Conservation (phyloP, 78 protist species). For the Dictyostelium citrinum region DNA sequence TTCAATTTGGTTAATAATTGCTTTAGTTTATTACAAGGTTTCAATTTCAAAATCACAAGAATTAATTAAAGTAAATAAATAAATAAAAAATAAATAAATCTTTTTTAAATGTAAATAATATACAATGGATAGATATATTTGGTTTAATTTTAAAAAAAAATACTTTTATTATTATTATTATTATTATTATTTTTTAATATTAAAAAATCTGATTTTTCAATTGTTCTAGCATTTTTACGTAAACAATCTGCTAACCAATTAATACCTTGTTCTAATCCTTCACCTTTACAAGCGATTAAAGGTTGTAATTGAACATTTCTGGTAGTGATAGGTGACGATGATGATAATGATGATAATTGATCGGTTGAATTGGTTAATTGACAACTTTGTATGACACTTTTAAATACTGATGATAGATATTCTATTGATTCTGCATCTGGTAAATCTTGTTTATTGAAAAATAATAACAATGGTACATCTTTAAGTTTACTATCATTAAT, state of each 20-base stretch:
- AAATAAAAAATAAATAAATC: not conserved
- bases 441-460: constrained; percentile 68
- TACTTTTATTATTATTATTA: not conserved
- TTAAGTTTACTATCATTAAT: constrained; percentile 2
- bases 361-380: not conserved
- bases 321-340: not conserved
- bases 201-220: constrained; percentile 24
- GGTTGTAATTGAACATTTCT: constrained; percentile 71
- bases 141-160: no score
- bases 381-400: not conserved
- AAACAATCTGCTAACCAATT: constrained; percentile 59
- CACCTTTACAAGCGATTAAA: constrained; percentile 42
- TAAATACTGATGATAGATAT: constrained; percentile 37
- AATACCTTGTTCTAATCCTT: constrained; percentile 52
- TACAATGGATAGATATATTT: no score
- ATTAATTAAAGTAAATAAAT: not conserved
- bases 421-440: constrained; percentile 54
- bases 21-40: not conserved
- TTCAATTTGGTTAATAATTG: constrained; percentile 37
- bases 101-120: not conserved
- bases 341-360: not conserved
- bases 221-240: constrained; percentile 54
- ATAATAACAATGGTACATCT: constrained; percentile 71
- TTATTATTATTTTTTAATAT: not conserved
- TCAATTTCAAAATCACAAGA: not conserved